Evolutionary conservation across 2,329 filamentous ascomycete species (phyloP).

Genomic region (Aspergillus sp.): DNA sequence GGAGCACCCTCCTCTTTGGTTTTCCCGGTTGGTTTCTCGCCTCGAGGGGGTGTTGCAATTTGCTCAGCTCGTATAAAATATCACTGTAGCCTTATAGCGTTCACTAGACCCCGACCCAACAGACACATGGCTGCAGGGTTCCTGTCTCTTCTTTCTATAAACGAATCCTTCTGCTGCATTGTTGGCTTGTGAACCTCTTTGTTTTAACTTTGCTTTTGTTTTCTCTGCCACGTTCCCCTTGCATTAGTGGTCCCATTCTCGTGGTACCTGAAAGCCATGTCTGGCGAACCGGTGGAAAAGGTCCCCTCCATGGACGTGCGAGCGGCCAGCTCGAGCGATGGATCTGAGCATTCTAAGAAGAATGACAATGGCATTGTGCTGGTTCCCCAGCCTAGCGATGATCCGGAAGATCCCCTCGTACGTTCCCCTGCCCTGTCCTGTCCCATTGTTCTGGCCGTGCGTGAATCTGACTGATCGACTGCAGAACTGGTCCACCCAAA

Average conservation of each 20-base stretch:
- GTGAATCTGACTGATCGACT: neutral
- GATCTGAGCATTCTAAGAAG: neutral
- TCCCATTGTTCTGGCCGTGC: neutral
- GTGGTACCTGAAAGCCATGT: neutral
- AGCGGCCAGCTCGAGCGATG: neutral
- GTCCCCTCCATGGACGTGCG: neutral
- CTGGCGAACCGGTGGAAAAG: slow-evolving; percentile 1
- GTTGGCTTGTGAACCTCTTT: neutral
- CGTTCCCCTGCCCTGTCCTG: neutral
- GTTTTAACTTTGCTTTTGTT: neutral
- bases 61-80: neutral
- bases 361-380: slow-evolving; percentile 6
- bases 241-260: neutral
- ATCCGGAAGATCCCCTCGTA: slow-evolving; percentile 32
- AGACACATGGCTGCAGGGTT: neutral
- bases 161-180: neutral
- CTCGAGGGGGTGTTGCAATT: neutral
- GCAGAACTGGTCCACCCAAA: slow-evolving; percentile 35
- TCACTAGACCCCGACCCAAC: neutral
- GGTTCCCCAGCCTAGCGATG: slow-evolving; percentile 30
- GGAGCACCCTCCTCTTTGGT: neutral
- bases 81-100: neutral
- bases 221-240: neutral
- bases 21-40: neutral
- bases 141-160: neutral